Conservation (phyloP, 2,329 filamentous ascomycete genomes). For the Aspergillus tanneri region DNA sequence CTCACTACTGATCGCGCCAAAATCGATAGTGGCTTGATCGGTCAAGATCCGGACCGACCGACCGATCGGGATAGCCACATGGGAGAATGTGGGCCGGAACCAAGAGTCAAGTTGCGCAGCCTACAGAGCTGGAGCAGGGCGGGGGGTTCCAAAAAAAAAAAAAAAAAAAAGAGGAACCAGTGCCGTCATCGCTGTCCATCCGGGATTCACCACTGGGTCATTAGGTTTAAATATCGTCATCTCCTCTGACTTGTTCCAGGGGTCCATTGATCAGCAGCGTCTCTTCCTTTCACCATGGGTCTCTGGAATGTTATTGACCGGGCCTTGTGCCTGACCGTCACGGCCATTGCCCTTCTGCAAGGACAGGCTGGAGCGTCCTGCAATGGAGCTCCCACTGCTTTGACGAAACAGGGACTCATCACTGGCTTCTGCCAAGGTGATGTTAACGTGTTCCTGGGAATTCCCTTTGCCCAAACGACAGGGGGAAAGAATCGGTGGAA, state of each 20-base stretch:
- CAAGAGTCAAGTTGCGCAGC: background rate
- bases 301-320: constrained; percentile 6
- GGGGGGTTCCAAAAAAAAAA: background rate
- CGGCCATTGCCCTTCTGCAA: constrained; percentile 9
- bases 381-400: constrained; percentile 13
- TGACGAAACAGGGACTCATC: constrained; percentile 22
- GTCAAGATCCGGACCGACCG: background rate
- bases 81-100: background rate
- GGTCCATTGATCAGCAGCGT: background rate
- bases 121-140: background rate
- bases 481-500: constrained; percentile 25
- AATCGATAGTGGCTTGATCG: background rate
- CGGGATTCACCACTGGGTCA: background rate
- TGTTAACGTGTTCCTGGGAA: constrained; percentile 26
- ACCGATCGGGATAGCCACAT: background rate
- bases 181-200: background rate
- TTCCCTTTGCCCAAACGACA: constrained; percentile 24
- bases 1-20: too few species aligned
- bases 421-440: constrained; percentile 25
- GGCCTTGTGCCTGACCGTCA: constrained; percentile 14
- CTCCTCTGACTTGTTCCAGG: background rate
- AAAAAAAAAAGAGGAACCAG: background rate
- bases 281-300: constrained; percentile 12
- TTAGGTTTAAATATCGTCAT: background rate
- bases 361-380: constrained; percentile 8